A percentile compares a stretch with the other conserved stretches of the same genome.
phyloP scores from a whole-genome alignment of 2,329 filamentous ascomycete species.

The Alternaria triticimaculans region DNA sequence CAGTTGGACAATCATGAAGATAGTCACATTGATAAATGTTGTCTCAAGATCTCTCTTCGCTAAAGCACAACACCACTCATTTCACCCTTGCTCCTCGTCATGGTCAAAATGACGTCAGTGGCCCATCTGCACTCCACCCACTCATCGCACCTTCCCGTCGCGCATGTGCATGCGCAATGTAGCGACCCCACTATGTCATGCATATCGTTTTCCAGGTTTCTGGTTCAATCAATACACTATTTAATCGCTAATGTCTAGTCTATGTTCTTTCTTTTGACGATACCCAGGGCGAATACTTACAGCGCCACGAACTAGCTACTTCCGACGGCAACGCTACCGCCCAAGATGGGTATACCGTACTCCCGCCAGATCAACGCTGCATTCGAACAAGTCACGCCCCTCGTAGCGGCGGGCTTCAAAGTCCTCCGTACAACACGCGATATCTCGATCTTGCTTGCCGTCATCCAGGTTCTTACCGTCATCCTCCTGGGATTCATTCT shows the following conservation, averaged over 20 bases:
- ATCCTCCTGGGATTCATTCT: conserved; percentile 52
- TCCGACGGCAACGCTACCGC: not conserved
- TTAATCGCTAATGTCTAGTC: not conserved
- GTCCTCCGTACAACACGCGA: conserved; percentile 59
- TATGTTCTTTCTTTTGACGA: not conserved
- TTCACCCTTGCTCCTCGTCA: conserved; percentile 15
- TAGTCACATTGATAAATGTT: not conserved
- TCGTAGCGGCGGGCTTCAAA: conserved; percentile 58
- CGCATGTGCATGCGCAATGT: conserved; percentile 5
- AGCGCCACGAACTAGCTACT: not conserved
- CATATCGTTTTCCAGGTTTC: not conserved
- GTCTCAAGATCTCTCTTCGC: not conserved
- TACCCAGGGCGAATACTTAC: not conserved
- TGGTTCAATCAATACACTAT: not conserved
- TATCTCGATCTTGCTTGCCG: conserved; percentile 57
- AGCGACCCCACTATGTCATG: not conserved
- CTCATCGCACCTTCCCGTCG: not conserved
- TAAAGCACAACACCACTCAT: not conserved
- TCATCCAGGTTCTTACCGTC: conserved; percentile 56
- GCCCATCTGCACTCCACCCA: conserved; percentile 1
- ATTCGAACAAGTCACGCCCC: conserved; percentile 61
- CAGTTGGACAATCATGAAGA: not conserved
- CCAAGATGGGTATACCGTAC: conserved; percentile 59
- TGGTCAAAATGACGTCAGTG: conserved; percentile 29
- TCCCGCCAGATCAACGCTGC: conserved; percentile 60